Conservation (phyloP, 177 flowering plant species). For the Telopea speciosissima region DNA sequence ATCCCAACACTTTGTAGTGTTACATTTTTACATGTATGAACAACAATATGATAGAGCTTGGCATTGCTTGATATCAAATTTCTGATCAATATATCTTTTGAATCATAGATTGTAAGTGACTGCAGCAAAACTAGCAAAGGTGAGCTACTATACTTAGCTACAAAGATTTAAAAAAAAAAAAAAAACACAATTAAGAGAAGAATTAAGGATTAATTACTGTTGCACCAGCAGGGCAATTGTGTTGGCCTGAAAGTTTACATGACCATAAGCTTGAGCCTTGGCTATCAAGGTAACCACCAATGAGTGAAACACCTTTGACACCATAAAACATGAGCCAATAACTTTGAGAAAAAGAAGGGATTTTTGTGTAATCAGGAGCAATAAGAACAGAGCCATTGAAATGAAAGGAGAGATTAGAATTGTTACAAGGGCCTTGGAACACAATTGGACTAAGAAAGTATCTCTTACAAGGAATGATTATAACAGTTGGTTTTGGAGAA, state of each 20-base stretch:
- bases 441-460: not conserved
- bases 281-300: not conserved
- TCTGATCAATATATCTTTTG: not conserved
- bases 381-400: not conserved
- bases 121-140: not conserved
- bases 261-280: not conserved
- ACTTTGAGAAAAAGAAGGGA: not conserved
- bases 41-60: slow-evolving; percentile 3
- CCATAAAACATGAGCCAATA: not conserved
- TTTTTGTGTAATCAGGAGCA: not conserved
- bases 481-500: not conserved
- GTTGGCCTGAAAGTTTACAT: no score
- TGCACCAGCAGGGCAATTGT: not conserved
- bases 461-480: not conserved
- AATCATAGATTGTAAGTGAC: slow-evolving; percentile 3
- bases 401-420: not conserved
- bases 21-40: not conserved
- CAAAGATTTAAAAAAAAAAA: no score
- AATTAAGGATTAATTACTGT: no score
- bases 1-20: slow-evolving; percentile 1
- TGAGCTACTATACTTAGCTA: no score
- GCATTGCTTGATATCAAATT: not conserved
- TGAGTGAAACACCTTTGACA: not conserved
- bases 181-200: no score
- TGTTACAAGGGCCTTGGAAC: slow-evolving; percentile 1